Conservation (phyloP, 176 grass and related monocot species). For the Saccharum officinarum region DNA sequence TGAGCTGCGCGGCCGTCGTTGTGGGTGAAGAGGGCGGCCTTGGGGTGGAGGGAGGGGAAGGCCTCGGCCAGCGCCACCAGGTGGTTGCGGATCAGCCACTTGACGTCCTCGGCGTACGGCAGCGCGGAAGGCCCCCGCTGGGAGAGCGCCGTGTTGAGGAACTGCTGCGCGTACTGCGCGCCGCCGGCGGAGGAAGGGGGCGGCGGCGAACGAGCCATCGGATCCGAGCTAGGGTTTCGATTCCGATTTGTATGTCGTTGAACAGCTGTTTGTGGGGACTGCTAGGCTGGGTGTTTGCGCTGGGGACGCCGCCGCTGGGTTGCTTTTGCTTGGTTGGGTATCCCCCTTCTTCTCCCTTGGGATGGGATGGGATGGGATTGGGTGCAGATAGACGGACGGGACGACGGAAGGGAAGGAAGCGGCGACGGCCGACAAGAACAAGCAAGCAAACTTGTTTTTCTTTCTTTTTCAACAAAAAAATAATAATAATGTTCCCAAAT, state of each 20-base stretch:
- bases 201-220: conserved; percentile 44
- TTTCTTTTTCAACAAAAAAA: too few species aligned
- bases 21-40: conserved; percentile 79
- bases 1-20: conserved; percentile 80
- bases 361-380: too few species aligned
- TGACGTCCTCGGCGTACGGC: conserved; percentile 87
- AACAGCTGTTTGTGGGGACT: too few species aligned
- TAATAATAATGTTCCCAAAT: too few species aligned
- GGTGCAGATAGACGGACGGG: too few species aligned
- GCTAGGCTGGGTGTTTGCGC: too few species aligned
- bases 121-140: conserved; percentile 69
- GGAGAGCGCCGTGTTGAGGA: conserved; percentile 81
- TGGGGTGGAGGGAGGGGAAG: conserved; percentile 81
- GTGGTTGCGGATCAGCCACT: conserved; percentile 95
- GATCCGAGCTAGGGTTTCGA: conserved; percentile 4
- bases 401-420: too few species aligned
- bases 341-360: too few species aligned
- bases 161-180: conserved; percentile 77
- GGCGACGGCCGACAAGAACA: too few species aligned
- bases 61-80: conserved; percentile 71
- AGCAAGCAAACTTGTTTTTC: too few species aligned
- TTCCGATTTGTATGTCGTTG: neutral
- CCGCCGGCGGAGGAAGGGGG: conserved; percentile 36
- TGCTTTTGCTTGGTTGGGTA: too few species aligned
- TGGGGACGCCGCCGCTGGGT: too few species aligned